A percentile compares a stretch with the other conserved stretches of the same genome.
These are phyloP conservation scores for Gossypium longicalyx DNA, from an alignment of 345 rosid genomes.

Conservation along the genomic window DNA sequence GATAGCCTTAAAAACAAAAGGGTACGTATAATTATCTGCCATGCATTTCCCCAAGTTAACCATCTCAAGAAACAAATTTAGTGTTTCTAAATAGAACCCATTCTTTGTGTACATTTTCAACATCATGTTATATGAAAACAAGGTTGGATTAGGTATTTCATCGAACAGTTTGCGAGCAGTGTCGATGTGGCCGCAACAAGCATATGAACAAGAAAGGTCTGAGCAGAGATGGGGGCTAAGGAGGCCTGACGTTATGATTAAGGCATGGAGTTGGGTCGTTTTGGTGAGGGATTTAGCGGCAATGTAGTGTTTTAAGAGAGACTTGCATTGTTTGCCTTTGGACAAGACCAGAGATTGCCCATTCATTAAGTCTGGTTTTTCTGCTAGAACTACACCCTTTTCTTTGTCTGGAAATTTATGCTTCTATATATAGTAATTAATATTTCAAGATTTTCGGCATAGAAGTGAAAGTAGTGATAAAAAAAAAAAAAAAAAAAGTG, in stretches of 20 bases:
- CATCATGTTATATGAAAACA: slow-evolving; percentile 38
- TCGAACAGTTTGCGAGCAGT: slow-evolving; percentile 50
- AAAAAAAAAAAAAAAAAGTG: too few relatives aligned
- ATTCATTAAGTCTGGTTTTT: slow-evolving; percentile 23
- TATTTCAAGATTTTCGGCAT: too few relatives aligned
- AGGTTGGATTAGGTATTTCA: slow-evolving; percentile 38
- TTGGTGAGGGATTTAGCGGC: slow-evolving; percentile 37
- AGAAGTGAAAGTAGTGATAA: too few relatives aligned
- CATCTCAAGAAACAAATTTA: slow-evolving; percentile 45
- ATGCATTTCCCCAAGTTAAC: slow-evolving; percentile 27
- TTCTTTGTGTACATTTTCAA: slow-evolving; percentile 35
- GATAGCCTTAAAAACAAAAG: slow-evolving; percentile 51
- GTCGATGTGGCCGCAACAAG: slow-evolving; percentile 13
- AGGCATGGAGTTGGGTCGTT: slow-evolving; percentile 47
- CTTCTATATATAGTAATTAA: background rate
- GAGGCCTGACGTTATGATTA: slow-evolving; percentile 35
- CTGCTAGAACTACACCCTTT: background rate
- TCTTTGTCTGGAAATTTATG: background rate
- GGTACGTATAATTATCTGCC: slow-evolving; percentile 55
- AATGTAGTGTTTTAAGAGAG: slow-evolving; percentile 40
- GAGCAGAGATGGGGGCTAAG: slow-evolving; percentile 19
- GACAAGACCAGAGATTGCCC: slow-evolving; percentile 19
- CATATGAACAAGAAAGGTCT: slow-evolving; percentile 19
- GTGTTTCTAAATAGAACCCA: slow-evolving; percentile 28
- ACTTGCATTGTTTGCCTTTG: slow-evolving; percentile 23